These are phyloP conservation scores for Suillus bovinus DNA, from an alignment of 768 basidiomycete genomes.

Conservation along the genomic window DNA sequence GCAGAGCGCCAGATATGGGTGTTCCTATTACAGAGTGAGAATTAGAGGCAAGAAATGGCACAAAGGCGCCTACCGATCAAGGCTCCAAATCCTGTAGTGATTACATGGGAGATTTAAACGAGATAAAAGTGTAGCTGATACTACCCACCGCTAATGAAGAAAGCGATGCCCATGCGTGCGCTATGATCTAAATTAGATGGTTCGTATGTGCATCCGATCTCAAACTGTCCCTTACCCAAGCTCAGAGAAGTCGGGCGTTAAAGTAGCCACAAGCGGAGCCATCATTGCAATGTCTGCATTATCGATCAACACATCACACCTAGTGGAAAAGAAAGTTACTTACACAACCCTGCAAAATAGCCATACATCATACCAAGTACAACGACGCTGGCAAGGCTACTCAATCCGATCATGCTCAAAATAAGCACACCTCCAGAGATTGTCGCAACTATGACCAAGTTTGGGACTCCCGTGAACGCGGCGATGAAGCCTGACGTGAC, in stretches of 20 bases:
- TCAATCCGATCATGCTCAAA: slow-evolving; percentile 41
- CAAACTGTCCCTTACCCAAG: slow-evolving; percentile 8
- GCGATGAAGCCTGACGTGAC: slow-evolving; percentile 32
- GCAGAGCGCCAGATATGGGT: slow-evolving; percentile 59
- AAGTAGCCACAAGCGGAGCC: slow-evolving; percentile 43
- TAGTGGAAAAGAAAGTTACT: slow-evolving; percentile 5
- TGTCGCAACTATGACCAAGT: slow-evolving; percentile 37
- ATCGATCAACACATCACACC: neutral
- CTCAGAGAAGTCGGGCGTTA: slow-evolving; percentile 35
- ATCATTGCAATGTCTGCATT: slow-evolving; percentile 38
- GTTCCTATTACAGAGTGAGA: slow-evolving; percentile 39
- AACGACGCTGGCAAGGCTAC: slow-evolving; percentile 34
- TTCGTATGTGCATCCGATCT: neutral
- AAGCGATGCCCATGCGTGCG: slow-evolving; percentile 48
- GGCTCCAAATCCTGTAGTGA: slow-evolving; percentile 24
- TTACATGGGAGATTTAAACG: neutral
- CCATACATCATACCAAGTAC: slow-evolving; percentile 44
- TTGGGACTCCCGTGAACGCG: slow-evolving; percentile 41
- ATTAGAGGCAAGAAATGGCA: slow-evolving; percentile 8
- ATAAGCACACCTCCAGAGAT: slow-evolving; percentile 34
- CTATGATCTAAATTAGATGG: slow-evolving; percentile 14
- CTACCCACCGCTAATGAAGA: slow-evolving; percentile 44
- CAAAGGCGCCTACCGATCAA: slow-evolving; percentile 20
- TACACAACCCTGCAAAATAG: slow-evolving; percentile 42
- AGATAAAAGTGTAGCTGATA: slow-evolving; percentile 2